Base-by-base conservation (phyloP, 2,329 filamentous ascomycete genomes). In the Alternaria viburni region DNA sequence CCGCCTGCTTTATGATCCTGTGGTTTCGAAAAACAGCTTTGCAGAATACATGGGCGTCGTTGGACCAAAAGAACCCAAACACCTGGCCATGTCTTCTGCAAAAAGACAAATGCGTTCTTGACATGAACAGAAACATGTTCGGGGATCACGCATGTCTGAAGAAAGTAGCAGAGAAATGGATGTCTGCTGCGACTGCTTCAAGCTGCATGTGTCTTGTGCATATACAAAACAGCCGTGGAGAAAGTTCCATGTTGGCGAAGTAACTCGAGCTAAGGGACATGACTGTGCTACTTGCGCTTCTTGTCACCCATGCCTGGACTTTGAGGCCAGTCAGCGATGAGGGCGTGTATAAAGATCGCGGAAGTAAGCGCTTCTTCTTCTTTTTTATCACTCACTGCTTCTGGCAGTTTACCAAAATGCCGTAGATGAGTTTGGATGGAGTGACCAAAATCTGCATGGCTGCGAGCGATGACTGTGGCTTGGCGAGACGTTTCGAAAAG, bases 101-200 rank as follows among this genome's bases (percentile, higher is more conserved):
- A 32, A 32, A 25, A 7, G 6, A 25, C 6, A 25, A 25, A 1
- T 7, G 2, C 23, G 6, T 8, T 8, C 6, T 23, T 4, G 3
- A 4, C 21, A 23, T 23, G 36, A 41, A 17, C 36, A 17, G 2
- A 5, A 41, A 41, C 0, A 0, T 41, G 2, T 1, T 10, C n/a
- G 6, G 0, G 2, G 15, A 0, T 3, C 8, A 10, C 1, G 36
- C 9, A 41, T 41, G 36, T 41, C 32, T 10, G 15, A 7, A 41
- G 1, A 5, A 7, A 1, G 32, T 3, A n/a, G 8, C 3, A 2
- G 1, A 36, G 32, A 36, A 0, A 7, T 0, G 0, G 4, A 36
- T n/a, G 32, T 1, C 0, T 10, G 32, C 8, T 41, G 15, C 0
- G 32, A 3, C 7, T 41, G 15, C 32, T 41, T 17, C 3, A 10